Conservation (phyloP, 2,329 filamentous ascomycete species). For the Nectriaceae sp. region DNA sequence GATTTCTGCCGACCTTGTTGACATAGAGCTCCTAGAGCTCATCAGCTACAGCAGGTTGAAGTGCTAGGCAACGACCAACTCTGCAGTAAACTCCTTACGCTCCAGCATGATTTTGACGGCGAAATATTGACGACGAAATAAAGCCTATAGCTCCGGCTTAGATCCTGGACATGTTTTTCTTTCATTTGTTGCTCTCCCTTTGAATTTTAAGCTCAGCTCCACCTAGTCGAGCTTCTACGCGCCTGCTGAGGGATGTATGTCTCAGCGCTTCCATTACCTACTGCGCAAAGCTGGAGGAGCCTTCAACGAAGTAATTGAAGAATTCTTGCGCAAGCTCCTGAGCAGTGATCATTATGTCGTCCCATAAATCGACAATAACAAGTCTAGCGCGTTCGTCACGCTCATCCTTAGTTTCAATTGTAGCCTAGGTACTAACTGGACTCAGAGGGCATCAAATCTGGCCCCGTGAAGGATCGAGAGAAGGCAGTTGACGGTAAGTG, state of each 20-base stretch:
- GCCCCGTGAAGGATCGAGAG: conserved; percentile 39
- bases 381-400: conserved; percentile 35
- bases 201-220: too few relatives aligned
- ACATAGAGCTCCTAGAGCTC: conserved; percentile 9
- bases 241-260: too few relatives aligned
- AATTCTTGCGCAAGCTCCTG: too few relatives aligned
- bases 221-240: too few relatives aligned
- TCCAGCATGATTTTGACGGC: too few relatives aligned
- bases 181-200: too few relatives aligned
- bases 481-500: conserved; percentile 43
- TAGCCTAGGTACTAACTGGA: conserved; percentile 10
- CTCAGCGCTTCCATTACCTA: too few relatives aligned
- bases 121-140: too few relatives aligned
- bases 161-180: too few relatives aligned
- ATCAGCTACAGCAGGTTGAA: not conserved
- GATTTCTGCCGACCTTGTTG: conserved; percentile 34
- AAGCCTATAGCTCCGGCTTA: too few relatives aligned
- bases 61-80: not conserved
- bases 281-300: too few relatives aligned
- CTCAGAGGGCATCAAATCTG: conserved; percentile 37
- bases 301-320: too few relatives aligned
- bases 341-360: conserved; percentile 36
- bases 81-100: not conserved
- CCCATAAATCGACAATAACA: conserved; percentile 36
- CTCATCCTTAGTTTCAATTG: not conserved